Conservation (phyloP, 2,329 filamentous ascomycete species). For the Myotisia sp. region DNA sequence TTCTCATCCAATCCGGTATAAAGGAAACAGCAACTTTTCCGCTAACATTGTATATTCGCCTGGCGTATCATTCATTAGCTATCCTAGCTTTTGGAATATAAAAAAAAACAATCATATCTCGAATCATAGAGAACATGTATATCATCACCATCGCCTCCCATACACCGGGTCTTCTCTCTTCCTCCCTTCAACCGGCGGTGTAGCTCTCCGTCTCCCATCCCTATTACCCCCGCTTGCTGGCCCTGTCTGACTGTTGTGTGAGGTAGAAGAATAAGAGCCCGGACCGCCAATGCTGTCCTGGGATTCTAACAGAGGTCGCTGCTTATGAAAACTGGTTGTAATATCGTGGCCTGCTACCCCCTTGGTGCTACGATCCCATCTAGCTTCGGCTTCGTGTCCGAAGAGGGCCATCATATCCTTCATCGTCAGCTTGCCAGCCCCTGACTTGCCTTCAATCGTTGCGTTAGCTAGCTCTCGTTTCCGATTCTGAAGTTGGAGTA, state of each 20-base stretch:
- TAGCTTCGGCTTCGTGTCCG: slow-evolving; percentile 49
- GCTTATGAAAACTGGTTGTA: no score
- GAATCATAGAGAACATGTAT: neutral
- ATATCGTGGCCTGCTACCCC: no score
- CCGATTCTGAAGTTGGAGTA: slow-evolving; percentile 84
- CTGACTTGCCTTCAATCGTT: slow-evolving; percentile 68
- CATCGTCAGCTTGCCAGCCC: slow-evolving; percentile 72
- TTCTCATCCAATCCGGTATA: no score
- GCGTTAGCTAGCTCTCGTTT: slow-evolving; percentile 85
- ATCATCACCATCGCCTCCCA: slow-evolving; percentile 17
- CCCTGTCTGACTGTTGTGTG: slow-evolving; percentile 7
- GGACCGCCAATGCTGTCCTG: slow-evolving; percentile 8
- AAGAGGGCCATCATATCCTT: slow-evolving; percentile 90
- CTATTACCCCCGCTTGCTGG: neutral
- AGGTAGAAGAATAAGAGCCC: slow-evolving; percentile 5
- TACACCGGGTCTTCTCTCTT: slow-evolving; percentile 18
- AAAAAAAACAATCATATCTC: neutral
- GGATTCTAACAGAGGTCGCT: slow-evolving; percentile 18
- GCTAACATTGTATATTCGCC: no score
- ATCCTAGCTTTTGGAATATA: no score
- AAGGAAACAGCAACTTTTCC: no score
- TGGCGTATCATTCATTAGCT: no score
- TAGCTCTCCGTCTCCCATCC: slow-evolving; percentile 8
- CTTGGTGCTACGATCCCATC: slow-evolving; percentile 27
- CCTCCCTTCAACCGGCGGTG: slow-evolving; percentile 12